Percentiles rank a stretch among this genome's conserved stretches.
Conservation (phyloP, 176 grass and related monocot genomes). For the Eremochloa ophiuroides region DNA sequence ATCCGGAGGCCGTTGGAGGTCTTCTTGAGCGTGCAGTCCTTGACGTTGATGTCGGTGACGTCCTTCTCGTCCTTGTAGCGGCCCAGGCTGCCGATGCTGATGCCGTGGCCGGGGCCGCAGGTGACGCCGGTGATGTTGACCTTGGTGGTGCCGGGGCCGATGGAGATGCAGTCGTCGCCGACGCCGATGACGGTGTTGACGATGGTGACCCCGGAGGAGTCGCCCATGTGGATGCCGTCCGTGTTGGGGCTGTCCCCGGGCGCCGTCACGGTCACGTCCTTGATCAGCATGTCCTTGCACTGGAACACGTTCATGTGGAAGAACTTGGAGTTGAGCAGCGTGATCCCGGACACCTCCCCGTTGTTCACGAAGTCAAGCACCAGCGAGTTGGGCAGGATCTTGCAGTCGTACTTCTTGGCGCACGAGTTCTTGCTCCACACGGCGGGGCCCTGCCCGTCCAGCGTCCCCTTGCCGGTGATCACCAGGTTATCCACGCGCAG, state of each 20-base stretch:
- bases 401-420: conserved; percentile 45
- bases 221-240: conserved; percentile 76
- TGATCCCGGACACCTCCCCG: conserved; percentile 27
- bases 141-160: background rate
- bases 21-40: background rate
- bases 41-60: background rate
- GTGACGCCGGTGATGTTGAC: background rate
- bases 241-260: conserved; percentile 81
- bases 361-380: too few species aligned
- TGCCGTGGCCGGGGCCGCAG: background rate
- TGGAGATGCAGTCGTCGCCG: background rate
- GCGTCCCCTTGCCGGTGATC: conserved; percentile 32
- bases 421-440: conserved; percentile 56
- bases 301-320: background rate
- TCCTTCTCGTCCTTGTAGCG: background rate
- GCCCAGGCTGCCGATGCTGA: background rate
- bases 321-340: background rate
- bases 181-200: background rate
- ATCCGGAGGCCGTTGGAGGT: conserved; percentile 52
- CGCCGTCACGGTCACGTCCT: conserved; percentile 37
- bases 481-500: conserved; percentile 26
- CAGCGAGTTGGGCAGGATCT: conserved; percentile 36
- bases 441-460: conserved; percentile 50
- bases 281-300: conserved; percentile 33
- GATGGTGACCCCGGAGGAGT: conserved; percentile 14